These are phyloP conservation scores for Beauveria sp. DNA, from an alignment of 2,329 filamentous ascomycete genomes.

Conservation along the genomic window DNA sequence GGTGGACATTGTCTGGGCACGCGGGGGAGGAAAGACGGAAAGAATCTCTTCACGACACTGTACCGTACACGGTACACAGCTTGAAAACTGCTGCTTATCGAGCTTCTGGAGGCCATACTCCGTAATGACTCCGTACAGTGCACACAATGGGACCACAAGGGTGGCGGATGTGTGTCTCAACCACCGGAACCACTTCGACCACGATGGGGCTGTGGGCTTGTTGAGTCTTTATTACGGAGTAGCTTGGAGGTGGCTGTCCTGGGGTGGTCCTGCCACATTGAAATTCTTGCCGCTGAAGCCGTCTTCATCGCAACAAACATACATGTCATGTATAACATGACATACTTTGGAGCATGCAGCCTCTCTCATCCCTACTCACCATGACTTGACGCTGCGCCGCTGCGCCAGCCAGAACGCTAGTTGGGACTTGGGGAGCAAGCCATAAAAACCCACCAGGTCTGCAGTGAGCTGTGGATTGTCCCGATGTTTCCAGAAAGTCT, in stretches of 20 bases:
- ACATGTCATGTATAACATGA: background rate
- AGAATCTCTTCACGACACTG: background rate
- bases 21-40: background rate
- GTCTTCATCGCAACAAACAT: background rate
- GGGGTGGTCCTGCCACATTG: background rate
- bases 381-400: too few species aligned
- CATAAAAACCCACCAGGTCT: too few species aligned
- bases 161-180: background rate
- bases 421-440: too few species aligned
- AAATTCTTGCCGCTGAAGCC: background rate
- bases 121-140: background rate
- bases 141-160: background rate
- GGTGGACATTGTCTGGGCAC: background rate
- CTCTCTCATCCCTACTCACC: too few species aligned
- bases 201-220: background rate
- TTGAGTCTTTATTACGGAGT: constrained; percentile 4
- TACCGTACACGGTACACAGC: background rate
- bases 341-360: too few species aligned
- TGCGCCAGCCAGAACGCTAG: too few species aligned
- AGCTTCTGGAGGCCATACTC: background rate
- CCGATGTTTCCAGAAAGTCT: too few species aligned
- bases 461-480: too few species aligned
- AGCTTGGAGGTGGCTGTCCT: background rate
- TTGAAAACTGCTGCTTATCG: too few species aligned
- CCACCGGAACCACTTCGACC: constrained; percentile 1